Conservation (phyloP, 257 asterid genomes). For the Datura wrightii region DNA sequence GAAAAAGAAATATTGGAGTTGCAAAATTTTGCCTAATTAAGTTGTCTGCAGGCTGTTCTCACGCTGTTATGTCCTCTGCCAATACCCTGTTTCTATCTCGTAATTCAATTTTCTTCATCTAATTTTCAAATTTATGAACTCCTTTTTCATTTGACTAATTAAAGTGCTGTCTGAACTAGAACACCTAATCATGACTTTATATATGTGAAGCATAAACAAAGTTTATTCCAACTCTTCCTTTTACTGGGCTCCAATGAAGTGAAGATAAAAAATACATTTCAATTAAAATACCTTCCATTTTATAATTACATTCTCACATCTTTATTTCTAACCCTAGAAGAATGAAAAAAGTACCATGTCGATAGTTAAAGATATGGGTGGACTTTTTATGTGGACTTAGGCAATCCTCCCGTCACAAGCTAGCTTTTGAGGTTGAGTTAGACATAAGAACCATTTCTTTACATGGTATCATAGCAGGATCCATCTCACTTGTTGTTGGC, state of each 20-base stretch:
- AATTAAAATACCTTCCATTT: too few relatives aligned
- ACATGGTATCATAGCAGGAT: too few relatives aligned
- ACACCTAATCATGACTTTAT: not conserved
- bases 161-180: not conserved
- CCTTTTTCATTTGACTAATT: not conserved
- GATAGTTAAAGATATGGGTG: too few relatives aligned
- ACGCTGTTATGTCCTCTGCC: not conserved
- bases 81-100: not conserved
- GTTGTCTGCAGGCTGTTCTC: slow-evolving; percentile 24
- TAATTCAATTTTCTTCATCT: not conserved
- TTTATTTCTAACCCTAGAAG: too few relatives aligned
- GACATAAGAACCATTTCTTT: too few relatives aligned
- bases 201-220: not conserved
- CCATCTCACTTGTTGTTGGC: too few relatives aligned
- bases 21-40: not conserved
- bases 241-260: not conserved
- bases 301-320: too few relatives aligned
- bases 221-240: not conserved
- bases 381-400: too few relatives aligned
- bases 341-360: too few relatives aligned
- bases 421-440: too few relatives aligned
- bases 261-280: too few relatives aligned
- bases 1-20: not conserved
- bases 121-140: not conserved
- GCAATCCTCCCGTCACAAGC: too few relatives aligned